Percentiles rank a stretch among this genome's conserved stretches.
These are phyloP conservation scores for Phylloporus arenicola DNA, from an alignment of 768 basidiomycete genomes.

Conservation along the genomic window DNA sequence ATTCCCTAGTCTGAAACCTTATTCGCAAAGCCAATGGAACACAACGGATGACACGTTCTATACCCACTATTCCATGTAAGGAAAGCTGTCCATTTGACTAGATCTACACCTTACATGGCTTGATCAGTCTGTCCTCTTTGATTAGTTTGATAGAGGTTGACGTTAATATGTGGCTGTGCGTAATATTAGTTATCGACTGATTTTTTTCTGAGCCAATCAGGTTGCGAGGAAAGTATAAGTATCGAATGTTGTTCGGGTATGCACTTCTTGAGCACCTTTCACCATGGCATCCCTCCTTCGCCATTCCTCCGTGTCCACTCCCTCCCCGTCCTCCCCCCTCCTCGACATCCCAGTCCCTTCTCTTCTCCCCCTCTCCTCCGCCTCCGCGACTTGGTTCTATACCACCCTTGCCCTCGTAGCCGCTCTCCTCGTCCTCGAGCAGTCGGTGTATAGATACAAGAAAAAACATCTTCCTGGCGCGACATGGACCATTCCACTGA, in stretches of 20 bases:
- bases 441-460: slow-evolving; percentile 82
- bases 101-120: no score
- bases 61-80: no score
- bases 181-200: slow-evolving; percentile 19
- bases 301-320: slow-evolving; percentile 31
- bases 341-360: slow-evolving; percentile 45
- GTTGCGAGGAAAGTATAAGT: neutral
- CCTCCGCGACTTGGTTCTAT: slow-evolving; percentile 48
- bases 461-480: slow-evolving; percentile 85
- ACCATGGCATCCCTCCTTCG: slow-evolving; percentile 32
- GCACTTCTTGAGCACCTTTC: neutral
- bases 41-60: no score
- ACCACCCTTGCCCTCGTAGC: slow-evolving; percentile 66
- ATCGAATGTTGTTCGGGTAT: neutral
- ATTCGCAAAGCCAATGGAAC: no score
- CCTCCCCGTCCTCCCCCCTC: slow-evolving; percentile 38
- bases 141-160: no score
- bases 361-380: slow-evolving; percentile 32
- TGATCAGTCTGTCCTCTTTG: no score
- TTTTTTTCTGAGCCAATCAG: slow-evolving; percentile 24
- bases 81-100: no score
- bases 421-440: slow-evolving; percentile 79
- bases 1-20: no score
- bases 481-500: slow-evolving; percentile 93
- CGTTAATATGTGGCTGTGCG: slow-evolving; percentile 11